Evolutionary conservation across 75 land plant genomes (phyloP), one percentile per base, ranked within the genome.

Genomic region (Adiantum capillusveneris): DNA sequence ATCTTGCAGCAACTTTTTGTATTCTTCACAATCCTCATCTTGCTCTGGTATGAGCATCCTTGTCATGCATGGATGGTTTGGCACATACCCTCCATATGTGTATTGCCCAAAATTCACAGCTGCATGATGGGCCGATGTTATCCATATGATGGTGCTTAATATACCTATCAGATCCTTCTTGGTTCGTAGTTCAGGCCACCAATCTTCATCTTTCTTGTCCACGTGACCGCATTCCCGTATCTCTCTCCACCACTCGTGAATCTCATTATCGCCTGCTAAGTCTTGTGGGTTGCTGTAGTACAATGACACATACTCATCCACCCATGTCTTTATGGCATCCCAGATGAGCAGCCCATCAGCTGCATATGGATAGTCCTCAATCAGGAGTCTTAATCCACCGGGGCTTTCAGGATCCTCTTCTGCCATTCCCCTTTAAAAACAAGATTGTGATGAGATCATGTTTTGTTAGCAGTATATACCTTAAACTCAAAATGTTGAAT

Each of bases 361-460:
- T 12, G 98, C 98, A 71, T 89, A 94, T 17, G 96, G 98, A 62
- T 94, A 94, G 68, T 94, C 98, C 62, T 89, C 87, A 29, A 89
- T 77, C 30, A 78, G 66, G 0, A 94, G 84, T 74, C 61, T 81
- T 6, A 92, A 44, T 28, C 98, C 98, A 53, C 65, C 37, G 1
- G 81, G 79, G 60, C 53, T 52, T 17, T 79, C 62, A 25, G 82
- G 73, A 78, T 94, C 98, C 66, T 72, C 83, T 43, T 75, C 87
- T 43, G 91, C 98, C 87, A 94, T 89, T 25, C 98, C 98, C 77
- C 96, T 86, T 70, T 85, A 9, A 9, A 34, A 34, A 34, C 37
- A 34, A 34, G 37, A 34, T 34, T 34, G 37, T 34, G 37, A 34
- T 34, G 9, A 34, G 37, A 34, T 9, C 9, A 5, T 34, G n/a